Base-by-base conservation (phyloP, 2,329 filamentous ascomycete genomes). In the Colletotrichum sp. region DNA sequence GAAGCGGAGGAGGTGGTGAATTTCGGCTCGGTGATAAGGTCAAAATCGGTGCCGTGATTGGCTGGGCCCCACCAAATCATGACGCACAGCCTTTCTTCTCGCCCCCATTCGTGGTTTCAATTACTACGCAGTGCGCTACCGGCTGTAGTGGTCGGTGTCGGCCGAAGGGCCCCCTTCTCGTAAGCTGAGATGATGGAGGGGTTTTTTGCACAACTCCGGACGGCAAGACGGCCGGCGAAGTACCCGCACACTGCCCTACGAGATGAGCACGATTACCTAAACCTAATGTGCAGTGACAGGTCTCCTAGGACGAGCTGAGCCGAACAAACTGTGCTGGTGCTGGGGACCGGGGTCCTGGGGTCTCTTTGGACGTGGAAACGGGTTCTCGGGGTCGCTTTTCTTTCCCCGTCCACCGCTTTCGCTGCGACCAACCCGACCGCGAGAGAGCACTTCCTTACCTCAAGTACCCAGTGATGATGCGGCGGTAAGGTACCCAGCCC, bases 1-100 rank as follows among this genome's bases (percentile, higher is more conserved):
- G 68, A 68, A 69, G 63, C 67, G 55, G 63, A 65, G 64, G 59
- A 73, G 64, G 26, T 68, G 57, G 21, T 72, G 59, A 66, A 65
- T 59, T 60, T 68, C 68, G 32, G 71, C 34, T 73, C 74, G 74
- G 74, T 71, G 74, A 76, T 74, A 76, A 71, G 43, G n/a, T 52
- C 59, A 63, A 69, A 21, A 48, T n/a, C 26, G 28, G 16, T 9
- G 30, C 34, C 24, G 34, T 76, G 74, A 74, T 76, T 76, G 64
- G 74, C 24, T 65, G 12, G 28, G 24, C 55, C 39, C 63, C 69
- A 52, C 57, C 64, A 24, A 67, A 52, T 52, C 43, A 76, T 76
- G 71, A 76, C 74, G 74, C 30, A 63, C 18, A n/a, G 59, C 43
- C 43, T 52, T 52, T 52, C 43, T 52, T 21, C 43, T 52, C 43